phyloP scores from a whole-genome alignment of 23 red algal species.

The Gracilaria domingensis region DNA sequence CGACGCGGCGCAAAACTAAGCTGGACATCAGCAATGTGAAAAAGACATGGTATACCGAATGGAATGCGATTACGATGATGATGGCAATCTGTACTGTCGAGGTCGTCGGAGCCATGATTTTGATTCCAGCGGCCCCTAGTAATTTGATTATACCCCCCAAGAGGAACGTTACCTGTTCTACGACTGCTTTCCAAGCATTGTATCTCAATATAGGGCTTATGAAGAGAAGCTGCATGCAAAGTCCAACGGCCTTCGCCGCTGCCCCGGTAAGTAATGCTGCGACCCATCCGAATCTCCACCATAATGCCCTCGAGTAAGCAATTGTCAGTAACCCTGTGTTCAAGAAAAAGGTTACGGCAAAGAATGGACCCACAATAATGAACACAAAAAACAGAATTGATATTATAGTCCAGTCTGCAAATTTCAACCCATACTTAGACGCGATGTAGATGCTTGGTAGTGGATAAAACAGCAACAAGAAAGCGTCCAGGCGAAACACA shows the following conservation, averaged over 20 bases:
- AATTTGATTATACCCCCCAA: conserved; percentile 9
- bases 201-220: conserved; percentile 49
- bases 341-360: conserved; percentile 45
- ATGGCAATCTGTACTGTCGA: conserved; percentile 39
- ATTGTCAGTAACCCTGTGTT: conserved; percentile 56
- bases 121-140: neutral
- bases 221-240: conserved; percentile 34
- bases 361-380: conserved; percentile 56
- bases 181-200: conserved; percentile 62
- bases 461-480: conserved; percentile 81
- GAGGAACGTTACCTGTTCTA: conserved; percentile 47
- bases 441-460: conserved; percentile 68
- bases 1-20: conserved; percentile 32
- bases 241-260: conserved; percentile 47
- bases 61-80: conserved; percentile 36
- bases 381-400: conserved; percentile 63
- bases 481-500: conserved; percentile 65
- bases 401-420: conserved; percentile 34
- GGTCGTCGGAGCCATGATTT: conserved; percentile 14
- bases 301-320: conserved; percentile 40
- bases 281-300: conserved; percentile 30
- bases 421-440: conserved; percentile 45
- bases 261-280: conserved; percentile 34
- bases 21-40: conserved; percentile 51
- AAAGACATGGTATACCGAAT: conserved; percentile 70